Percentiles rank a stretch among this genome's conserved stretches.
phyloP scores from a whole-genome alignment of 1,139 yeast genomes.

The Pichia sp. region DNA sequence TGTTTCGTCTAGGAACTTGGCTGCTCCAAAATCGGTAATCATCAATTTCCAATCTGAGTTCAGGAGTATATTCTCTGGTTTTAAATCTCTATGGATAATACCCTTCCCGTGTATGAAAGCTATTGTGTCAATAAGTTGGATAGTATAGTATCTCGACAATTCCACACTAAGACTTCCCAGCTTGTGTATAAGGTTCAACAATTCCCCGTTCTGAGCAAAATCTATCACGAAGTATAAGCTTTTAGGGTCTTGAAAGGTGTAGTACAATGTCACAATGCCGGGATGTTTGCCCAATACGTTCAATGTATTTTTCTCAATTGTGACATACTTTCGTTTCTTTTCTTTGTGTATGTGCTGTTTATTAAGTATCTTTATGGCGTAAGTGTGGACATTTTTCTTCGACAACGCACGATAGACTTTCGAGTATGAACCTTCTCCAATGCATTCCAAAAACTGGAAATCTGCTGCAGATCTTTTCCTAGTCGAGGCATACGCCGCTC shows the following conservation, averaged over 20 bases:
- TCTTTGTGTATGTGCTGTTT: slow-evolving; percentile 93
- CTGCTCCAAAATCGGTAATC: slow-evolving; percentile 82
- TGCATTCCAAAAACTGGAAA: slow-evolving; percentile 77
- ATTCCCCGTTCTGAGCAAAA: slow-evolving; percentile 89
- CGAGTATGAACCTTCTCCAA: slow-evolving; percentile 97
- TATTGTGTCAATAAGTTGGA: slow-evolving; percentile 61
- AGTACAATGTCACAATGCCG: slow-evolving; percentile 83
- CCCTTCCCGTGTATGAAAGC: slow-evolving; percentile 71
- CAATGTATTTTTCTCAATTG: slow-evolving; percentile 90
- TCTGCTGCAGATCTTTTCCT: slow-evolving; percentile 69
- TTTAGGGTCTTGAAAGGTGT: slow-evolving; percentile 89
- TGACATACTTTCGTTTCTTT: slow-evolving; percentile 91
- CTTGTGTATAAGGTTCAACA: slow-evolving; percentile 71
- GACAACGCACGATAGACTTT: slow-evolving; percentile 88
- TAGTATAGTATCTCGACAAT: slow-evolving; percentile 68
- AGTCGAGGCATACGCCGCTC: background rate
- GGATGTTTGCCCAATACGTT: slow-evolving; percentile 81
- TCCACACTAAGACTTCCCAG: slow-evolving; percentile 75
- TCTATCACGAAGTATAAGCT: slow-evolving; percentile 89
- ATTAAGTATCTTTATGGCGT: slow-evolving; percentile 88
- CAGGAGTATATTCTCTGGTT: slow-evolving; percentile 70
- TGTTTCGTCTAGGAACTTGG: slow-evolving; percentile 43
- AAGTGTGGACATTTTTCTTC: slow-evolving; percentile 62
- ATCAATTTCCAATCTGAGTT: slow-evolving; percentile 63
- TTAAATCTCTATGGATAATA: slow-evolving; percentile 74